Percentiles rank a stretch among this genome's conserved stretches.
phyloP scores from a whole-genome alignment of 1,139 yeast genomes.

The Barnettozyma hawaiiensis region DNA sequence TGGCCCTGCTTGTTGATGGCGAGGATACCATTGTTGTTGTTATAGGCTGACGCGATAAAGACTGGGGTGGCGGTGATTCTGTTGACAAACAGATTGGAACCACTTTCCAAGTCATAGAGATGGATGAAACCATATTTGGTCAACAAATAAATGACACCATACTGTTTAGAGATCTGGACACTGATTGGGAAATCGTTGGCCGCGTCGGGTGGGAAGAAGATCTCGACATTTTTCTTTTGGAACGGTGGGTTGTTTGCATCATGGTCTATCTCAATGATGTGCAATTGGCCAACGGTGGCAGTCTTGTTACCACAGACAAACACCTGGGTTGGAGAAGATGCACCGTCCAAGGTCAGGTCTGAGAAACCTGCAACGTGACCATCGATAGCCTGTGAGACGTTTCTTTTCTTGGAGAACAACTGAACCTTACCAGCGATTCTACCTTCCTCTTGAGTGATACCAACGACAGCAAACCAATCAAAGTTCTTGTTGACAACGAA shows the following conservation, averaged over 20 bases:
- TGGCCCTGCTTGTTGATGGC: conserved; percentile 95
- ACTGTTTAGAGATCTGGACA: conserved; percentile 77
- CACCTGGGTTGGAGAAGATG: conserved; percentile 71
- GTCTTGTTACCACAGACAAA: conserved; percentile 86
- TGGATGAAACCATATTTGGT: conserved; percentile 97
- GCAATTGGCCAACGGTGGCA: conserved; percentile 71
- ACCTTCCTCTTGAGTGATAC: conserved; percentile 92
- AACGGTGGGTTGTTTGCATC: conserved; percentile 82
- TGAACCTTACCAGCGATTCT: conserved; percentile 96
- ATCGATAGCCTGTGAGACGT: conserved; percentile 93
- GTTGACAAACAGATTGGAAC: conserved; percentile 89
- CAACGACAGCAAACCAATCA: conserved; percentile 94
- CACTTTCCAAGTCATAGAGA: conserved; percentile 89
- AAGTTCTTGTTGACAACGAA: conserved; percentile 75
- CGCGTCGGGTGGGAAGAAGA: conserved; percentile 96
- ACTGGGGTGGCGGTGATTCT: conserved; percentile 96
- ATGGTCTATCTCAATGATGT: conserved; percentile 94
- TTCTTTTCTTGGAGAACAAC: conserved; percentile 79
- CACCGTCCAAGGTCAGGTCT: conserved; percentile 65
- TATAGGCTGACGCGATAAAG: conserved; percentile 79
- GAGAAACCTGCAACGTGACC: conserved; percentile 97
- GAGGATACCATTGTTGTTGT: conserved; percentile 74
- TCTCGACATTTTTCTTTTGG: conserved; percentile 84
- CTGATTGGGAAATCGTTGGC: conserved; percentile 95
- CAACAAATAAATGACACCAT: conserved; percentile 81